Evolutionary conservation across 1,284 basidiomycete genomes (phyloP).

Genomic region (Inonotus hispidus): DNA sequence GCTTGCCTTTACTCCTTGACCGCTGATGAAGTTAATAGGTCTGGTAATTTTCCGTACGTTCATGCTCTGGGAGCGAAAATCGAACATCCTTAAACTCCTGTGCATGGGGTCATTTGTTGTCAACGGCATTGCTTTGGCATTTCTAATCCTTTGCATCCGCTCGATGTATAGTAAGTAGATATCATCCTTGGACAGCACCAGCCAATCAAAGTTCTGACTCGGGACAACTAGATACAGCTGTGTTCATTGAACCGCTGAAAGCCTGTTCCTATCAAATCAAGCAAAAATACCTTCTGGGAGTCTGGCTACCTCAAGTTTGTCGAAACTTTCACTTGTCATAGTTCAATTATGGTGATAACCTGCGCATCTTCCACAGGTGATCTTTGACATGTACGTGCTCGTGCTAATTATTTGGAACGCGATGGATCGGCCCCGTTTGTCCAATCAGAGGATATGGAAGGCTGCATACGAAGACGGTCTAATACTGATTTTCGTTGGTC

Average conservation of each 20-base stretch:
- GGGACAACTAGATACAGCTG: neutral
- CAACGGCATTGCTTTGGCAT: neutral
- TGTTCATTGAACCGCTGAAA: neutral
- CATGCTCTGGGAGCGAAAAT: slow-evolving; percentile 1
- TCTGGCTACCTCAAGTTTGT: neutral
- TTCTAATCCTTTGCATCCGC: neutral
- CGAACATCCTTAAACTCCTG: neutral
- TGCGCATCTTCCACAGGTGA: neutral
- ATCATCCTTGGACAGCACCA: neutral
- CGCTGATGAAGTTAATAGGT: neutral
- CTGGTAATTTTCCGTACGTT: slow-evolving; percentile 10
- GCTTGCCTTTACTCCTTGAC: neutral
- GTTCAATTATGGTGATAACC: too few species aligned
- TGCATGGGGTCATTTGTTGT: neutral
- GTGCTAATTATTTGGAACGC: neutral
- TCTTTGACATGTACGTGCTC: slow-evolving; percentile 4
- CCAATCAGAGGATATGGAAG: neutral
- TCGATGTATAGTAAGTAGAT: neutral
- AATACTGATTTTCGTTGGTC: slow-evolving; percentile 4
- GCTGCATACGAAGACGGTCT: neutral
- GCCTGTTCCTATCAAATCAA: neutral
- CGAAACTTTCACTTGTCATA: too few species aligned
- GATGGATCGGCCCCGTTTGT: slow-evolving; percentile 7
- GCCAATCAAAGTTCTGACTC: neutral
- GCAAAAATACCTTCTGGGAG: neutral